A percentile compares a stretch with the other conserved stretches of the same genome.
Evolutionary conservation across 306 rosid species (phyloP).

Genomic region (Citrullus colocynthis): DNA sequence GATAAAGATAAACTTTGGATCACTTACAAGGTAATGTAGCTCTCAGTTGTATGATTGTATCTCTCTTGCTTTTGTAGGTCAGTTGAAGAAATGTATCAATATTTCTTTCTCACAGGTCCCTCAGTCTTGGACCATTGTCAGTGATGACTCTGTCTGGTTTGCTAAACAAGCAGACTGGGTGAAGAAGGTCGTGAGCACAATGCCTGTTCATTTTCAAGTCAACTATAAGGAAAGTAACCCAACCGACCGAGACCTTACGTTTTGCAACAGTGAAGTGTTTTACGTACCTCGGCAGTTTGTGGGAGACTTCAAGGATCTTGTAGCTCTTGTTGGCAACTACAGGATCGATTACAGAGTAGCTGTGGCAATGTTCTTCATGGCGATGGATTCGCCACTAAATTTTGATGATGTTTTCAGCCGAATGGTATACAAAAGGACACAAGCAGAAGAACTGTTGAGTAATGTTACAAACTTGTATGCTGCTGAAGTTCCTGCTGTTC

Average conservation of each 20-base stretch:
- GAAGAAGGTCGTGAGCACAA: slow-evolving; percentile 57
- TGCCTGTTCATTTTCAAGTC: slow-evolving; percentile 95
- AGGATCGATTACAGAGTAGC: slow-evolving; percentile 80
- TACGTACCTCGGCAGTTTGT: slow-evolving; percentile 55
- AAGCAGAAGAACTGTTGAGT: slow-evolving; percentile 10
- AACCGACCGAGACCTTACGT: slow-evolving; percentile 21
- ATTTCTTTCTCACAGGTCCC: slow-evolving; percentile 37
- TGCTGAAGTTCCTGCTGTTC: slow-evolving; percentile 72
- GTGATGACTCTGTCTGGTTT: slow-evolving; percentile 57
- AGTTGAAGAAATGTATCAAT: background rate
- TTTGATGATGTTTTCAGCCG: slow-evolving; percentile 55
- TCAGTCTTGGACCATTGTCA: slow-evolving; percentile 61
- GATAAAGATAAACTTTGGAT: slow-evolving; percentile 87
- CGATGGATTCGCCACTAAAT: slow-evolving; percentile 68
- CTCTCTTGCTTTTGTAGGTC: slow-evolving; percentile 1
- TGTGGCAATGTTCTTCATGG: slow-evolving; percentile 71
- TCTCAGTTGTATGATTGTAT: slow-evolving; percentile 2
- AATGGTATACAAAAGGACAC: slow-evolving; percentile 47
- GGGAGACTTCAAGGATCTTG: slow-evolving; percentile 65
- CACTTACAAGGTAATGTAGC: slow-evolving; percentile 46
- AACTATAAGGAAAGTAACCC: slow-evolving; percentile 54
- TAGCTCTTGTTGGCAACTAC: slow-evolving; percentile 51
- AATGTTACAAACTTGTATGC: slow-evolving; percentile 61
- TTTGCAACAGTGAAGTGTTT: slow-evolving; percentile 79
- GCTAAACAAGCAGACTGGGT: slow-evolving; percentile 73